Evolutionary conservation across 2,329 filamentous ascomycete species (phyloP), one percentile per base, ranked within the genome.

Genomic region (Colletotrichum chlorophyti): DNA sequence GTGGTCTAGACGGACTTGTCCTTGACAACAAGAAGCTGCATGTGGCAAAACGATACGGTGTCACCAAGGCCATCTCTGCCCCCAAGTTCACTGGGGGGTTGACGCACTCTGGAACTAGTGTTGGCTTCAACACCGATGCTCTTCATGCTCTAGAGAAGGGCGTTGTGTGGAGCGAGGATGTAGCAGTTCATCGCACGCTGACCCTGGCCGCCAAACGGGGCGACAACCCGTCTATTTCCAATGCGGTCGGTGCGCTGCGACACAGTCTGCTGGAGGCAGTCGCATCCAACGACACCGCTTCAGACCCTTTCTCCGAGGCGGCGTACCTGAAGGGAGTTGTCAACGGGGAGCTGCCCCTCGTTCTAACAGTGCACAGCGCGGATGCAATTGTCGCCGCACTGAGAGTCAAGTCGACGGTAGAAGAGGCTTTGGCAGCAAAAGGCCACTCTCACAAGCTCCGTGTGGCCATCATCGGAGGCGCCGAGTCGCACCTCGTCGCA

Each of bases 401-500:
- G n/a, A 74, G 76, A 21, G 72, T 89, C 61, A 90, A 90, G 71
- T 65, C 70, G 4, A 76, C 80, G 3, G 74, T 89, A 8, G 85
- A 89, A 46, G 63, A 68, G 1, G 73, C 71, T 1, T 70, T 75
- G 12, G 38, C 64, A 2, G 55, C 68, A 0, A 65, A 63, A 2
- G 29, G 37, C 19, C 47, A 58, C 10, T 53, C 48, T 14, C 42
- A 58, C 2, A 74, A 67, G 49, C 66, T 89, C 31, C 78, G 74
- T n/a, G 57, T 90, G 8, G 77, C 82, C 50, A 77, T 90, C 46
- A 69, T 87, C 19, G 87, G 87, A 60, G 87, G 80, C 35, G 85
- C 86, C 5, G 87, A 90, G 70, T 79, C 87, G 1, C 76, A 85
- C 65, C 73, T 90, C 1, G 68, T 90, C 0, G 87, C 86, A 0